These are phyloP conservation scores for Peronospora farinosa DNA, from an alignment of 352 stramenopile genomes.

Conservation along the genomic window DNA sequence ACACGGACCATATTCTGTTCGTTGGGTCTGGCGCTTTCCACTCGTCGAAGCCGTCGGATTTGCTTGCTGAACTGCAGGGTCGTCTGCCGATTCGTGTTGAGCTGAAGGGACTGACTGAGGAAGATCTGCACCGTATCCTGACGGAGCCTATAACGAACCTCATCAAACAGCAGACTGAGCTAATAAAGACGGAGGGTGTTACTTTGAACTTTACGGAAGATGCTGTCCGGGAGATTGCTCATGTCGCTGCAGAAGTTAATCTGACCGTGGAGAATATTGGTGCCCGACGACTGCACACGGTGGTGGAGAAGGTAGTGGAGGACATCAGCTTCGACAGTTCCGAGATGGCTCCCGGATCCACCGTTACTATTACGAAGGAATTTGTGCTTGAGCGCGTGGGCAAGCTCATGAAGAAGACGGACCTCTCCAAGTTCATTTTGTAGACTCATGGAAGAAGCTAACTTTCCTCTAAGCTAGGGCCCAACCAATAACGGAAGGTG, in stretches of 20 bases:
- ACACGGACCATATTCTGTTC: slow-evolving; percentile 99
- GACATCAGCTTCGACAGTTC: slow-evolving; percentile 97
- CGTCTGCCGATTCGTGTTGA: slow-evolving; percentile 98
- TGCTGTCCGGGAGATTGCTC: slow-evolving; percentile 95
- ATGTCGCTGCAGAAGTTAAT: slow-evolving; percentile 93
- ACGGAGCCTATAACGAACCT: slow-evolving; percentile 99
- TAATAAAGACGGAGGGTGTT: slow-evolving; percentile 96
- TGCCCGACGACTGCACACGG: slow-evolving; percentile 94
- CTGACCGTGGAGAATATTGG: slow-evolving; percentile 98
- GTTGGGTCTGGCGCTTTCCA: slow-evolving; percentile 97
- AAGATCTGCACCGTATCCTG: slow-evolving; percentile 98
- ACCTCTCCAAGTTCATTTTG: slow-evolving; percentile 98
- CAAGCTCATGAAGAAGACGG: slow-evolving; percentile 92
- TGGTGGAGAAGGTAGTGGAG: slow-evolving; percentile 98
- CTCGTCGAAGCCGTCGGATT: slow-evolving; percentile 95
- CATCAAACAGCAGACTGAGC: slow-evolving; percentile 95
- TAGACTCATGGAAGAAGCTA: slow-evolving; percentile 46
- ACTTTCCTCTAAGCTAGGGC: slow-evolving; percentile 7
- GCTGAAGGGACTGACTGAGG: slow-evolving; percentile 96
- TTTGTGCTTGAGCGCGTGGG: slow-evolving; percentile 91
- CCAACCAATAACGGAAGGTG: slow-evolving; percentile 21
- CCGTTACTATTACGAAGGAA: slow-evolving; percentile 90
- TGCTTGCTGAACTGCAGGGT: slow-evolving; percentile 97
- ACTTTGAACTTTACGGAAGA: slow-evolving; percentile 94
- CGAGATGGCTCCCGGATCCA: slow-evolving; percentile 78